Evolutionary conservation across 2,329 filamentous ascomycete genomes (phyloP), one percentile per base, ranked within the genome.

Genomic region (Exophiala lecanii-corni): DNA sequence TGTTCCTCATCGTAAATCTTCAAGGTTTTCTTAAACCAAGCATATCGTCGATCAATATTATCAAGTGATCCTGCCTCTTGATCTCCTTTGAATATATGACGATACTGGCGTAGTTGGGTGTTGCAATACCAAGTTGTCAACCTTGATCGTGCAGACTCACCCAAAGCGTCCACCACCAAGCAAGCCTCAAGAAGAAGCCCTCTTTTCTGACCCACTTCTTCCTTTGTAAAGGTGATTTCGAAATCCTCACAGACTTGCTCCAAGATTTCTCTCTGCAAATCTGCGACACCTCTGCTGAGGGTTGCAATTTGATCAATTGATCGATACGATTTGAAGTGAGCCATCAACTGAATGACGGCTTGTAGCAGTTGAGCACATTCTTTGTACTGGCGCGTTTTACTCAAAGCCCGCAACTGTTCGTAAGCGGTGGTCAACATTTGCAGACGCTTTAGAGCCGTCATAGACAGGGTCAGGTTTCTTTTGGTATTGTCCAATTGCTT

Each of bases 361-460:
- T 95, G 88, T 44, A 98, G 73, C 47, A 98, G 74, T 57, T 94
- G 89, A 12, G 91, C 89, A 61, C 92, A 97, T 63, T 98, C 92
- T 52, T 87, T 76, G 64, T 98, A 98, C 64, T 98, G 92, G 43
- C 91, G 76, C 25, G 85, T 84, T 65, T 86, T 86, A 54, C 86
- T 84, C 54, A 96, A 72, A 2, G 81, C 86, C 45, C 86, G 79
- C 45, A 98, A 74, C 69, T 98, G 92, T 62, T 97, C 92, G 67
- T 97, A 98, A n/a, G 92, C 92, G 3, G 92, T 97, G 4, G 92
- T 97, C 61, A 98, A 71, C 92, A 98, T 98, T 73, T 98, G 92
- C 57, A 98, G 75, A 35, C 92, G 78, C 72, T 98, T 98, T 59
- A 98, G 73, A 16, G 91, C 91, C 32, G 92, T 98, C 92, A 98